Evolutionary conservation across 2,329 filamentous ascomycete species (phyloP).

Genomic region (Hypoxylon sp.): DNA sequence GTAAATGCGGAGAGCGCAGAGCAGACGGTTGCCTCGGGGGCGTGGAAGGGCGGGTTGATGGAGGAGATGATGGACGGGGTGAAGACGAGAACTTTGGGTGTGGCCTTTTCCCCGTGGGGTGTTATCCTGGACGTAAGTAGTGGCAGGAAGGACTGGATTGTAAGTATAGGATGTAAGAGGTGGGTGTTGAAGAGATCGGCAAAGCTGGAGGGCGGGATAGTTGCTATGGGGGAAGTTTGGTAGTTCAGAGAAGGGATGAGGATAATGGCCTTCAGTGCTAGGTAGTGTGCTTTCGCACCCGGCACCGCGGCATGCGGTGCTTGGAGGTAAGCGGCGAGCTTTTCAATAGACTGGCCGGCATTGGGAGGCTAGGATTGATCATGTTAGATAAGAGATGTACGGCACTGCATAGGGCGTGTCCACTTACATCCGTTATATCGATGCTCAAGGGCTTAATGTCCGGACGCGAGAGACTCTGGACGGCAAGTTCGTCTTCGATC

Average conservation of each 20-base stretch:
- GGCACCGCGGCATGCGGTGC: slow-evolving; percentile 81
- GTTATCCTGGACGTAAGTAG: slow-evolving; percentile 73
- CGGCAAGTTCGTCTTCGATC: slow-evolving; percentile 83
- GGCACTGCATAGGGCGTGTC: neutral
- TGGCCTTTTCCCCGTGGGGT: slow-evolving; percentile 52
- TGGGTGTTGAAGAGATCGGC: slow-evolving; percentile 93
- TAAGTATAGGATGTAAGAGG: slow-evolving; percentile 88
- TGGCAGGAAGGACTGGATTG: slow-evolving; percentile 88
- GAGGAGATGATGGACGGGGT: slow-evolving; percentile 85
- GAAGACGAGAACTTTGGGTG: slow-evolving; percentile 78
- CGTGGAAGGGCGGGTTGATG: slow-evolving; percentile 82
- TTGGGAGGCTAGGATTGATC: slow-evolving; percentile 68
- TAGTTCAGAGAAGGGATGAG: slow-evolving; percentile 86
- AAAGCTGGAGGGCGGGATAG: slow-evolving; percentile 84
- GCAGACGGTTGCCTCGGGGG: slow-evolving; percentile 86
- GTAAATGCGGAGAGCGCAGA: slow-evolving; percentile 89
- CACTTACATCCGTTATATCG: slow-evolving; percentile 81
- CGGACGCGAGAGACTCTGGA: slow-evolving; percentile 79
- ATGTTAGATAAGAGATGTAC: slow-evolving; percentile 25
- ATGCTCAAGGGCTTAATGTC: slow-evolving; percentile 87
- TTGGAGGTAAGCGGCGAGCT: slow-evolving; percentile 77
- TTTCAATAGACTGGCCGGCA: slow-evolving; percentile 75
- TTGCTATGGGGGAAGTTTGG: slow-evolving; percentile 85
- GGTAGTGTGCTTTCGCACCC: slow-evolving; percentile 78
- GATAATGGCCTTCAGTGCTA: slow-evolving; percentile 82